A percentile compares a stretch with the other conserved stretches of the same genome.
phyloP scores from a whole-genome alignment of 768 basidiomycete genomes.

The Pisolithus microcarpus region DNA sequence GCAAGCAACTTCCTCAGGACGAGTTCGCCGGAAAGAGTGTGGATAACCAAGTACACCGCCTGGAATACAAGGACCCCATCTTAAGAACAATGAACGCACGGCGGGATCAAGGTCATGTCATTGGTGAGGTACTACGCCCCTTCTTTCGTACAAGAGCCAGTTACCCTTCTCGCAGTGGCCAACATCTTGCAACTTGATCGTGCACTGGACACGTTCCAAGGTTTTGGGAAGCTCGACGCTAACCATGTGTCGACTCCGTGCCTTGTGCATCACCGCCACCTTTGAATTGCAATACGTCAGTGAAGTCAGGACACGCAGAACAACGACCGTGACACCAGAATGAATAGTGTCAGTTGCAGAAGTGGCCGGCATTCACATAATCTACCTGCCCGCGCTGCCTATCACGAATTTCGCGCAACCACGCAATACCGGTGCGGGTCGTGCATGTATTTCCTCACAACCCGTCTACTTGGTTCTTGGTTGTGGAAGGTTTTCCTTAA shows the following conservation, averaged over 20 bases:
- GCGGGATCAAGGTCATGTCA: neutral
- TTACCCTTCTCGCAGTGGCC: neutral
- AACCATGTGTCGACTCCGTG: neutral
- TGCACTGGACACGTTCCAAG: neutral
- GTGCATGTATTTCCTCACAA: constrained; percentile 6
- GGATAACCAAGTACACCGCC: constrained; percentile 2
- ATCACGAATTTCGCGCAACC: too few relatives aligned
- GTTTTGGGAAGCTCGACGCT: neutral
- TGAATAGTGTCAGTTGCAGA: neutral
- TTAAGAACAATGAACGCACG: constrained; percentile 5
- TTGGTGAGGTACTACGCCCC: neutral
- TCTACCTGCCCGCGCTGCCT: too few relatives aligned
- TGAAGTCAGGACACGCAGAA: neutral
- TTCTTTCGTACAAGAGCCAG: constrained; percentile 4
- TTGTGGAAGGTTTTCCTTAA: neutral
- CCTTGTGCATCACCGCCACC: too few relatives aligned
- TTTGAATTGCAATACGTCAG: neutral
- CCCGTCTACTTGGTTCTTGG: constrained; percentile 16
- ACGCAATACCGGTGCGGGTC: neutral
- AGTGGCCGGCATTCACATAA: too few relatives aligned
- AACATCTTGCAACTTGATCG: constrained; percentile 1
- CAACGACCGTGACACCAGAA: neutral
- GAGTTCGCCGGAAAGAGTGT: too few relatives aligned
- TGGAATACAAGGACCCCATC: constrained; percentile 6
- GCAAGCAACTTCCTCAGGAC: constrained; percentile 4